These are phyloP conservation scores for Populus nigra DNA, from an alignment of 345 rosid species.

Conservation along the genomic window DNA sequence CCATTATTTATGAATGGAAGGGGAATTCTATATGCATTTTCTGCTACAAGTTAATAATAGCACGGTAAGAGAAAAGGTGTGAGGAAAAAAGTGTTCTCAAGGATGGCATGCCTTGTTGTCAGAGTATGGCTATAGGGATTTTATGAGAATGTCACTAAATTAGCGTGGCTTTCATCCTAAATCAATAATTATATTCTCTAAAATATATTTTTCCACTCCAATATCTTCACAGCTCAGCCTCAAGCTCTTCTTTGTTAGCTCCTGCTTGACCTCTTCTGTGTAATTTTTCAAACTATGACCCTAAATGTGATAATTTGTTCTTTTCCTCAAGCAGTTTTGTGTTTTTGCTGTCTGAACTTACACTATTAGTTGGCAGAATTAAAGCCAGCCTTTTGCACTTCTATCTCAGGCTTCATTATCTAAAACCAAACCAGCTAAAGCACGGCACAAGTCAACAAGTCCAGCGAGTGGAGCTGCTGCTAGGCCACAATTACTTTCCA, in stretches of 20 bases:
- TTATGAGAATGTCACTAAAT: neutral
- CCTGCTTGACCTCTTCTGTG: neutral
- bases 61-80: neutral
- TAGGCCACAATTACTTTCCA: constrained; percentile 25
- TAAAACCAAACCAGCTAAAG: constrained; percentile 25
- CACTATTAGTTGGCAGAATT: neutral
- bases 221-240: neutral
- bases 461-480: constrained; percentile 22
- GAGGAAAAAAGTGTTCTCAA: neutral
- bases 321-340: neutral
- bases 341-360: neutral
- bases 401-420: constrained; percentile 28
- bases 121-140: neutral
- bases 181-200: neutral
- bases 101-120: neutral
- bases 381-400: neutral
- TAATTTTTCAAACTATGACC: neutral
- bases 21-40: neutral
- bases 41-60: neutral
- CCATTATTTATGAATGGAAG: neutral
- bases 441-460: constrained; percentile 21
- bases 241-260: neutral
- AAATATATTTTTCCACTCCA: neutral
- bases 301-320: neutral
- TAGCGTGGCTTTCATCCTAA: neutral